These are phyloP conservation scores for Ananas comosus DNA, from an alignment of 176 grass and related monocot genomes.

Conservation along the genomic window DNA sequence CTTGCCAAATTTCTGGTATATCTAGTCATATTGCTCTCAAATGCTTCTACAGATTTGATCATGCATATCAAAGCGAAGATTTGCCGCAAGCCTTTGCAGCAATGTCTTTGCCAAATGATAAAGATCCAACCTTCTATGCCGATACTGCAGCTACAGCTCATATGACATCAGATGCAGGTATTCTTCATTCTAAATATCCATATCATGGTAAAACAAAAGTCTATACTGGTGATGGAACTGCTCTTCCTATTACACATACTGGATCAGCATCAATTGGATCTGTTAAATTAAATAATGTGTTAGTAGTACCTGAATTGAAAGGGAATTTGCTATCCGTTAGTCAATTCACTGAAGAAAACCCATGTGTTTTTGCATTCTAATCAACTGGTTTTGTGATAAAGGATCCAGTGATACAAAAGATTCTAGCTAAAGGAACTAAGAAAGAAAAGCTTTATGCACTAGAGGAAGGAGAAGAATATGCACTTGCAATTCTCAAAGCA, in stretches of 20 bases:
- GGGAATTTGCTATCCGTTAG: constrained; percentile 4
- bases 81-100: no score
- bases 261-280: not conserved
- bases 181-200: no score
- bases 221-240: not conserved
- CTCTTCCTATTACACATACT: constrained; percentile 6
- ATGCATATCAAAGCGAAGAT: no score
- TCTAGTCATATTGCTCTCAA: no score
- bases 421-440: not conserved
- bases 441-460: not conserved
- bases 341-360: constrained; percentile 1
- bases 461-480: no score
- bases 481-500: no score
- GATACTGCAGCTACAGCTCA: no score
- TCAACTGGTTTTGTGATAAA: not conserved
- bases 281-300: not conserved
- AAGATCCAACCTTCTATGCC: no score
- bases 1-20: no score
- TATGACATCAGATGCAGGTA: no score
- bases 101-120: no score
- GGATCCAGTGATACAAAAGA: not conserved
- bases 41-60: no score
- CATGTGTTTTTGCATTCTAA: not conserved
- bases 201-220: not conserved
- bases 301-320: constrained; percentile 3